Base-by-base conservation (phyloP, 2,329 filamentous ascomycete species). In the Coniochaeta pulveracea region DNA sequence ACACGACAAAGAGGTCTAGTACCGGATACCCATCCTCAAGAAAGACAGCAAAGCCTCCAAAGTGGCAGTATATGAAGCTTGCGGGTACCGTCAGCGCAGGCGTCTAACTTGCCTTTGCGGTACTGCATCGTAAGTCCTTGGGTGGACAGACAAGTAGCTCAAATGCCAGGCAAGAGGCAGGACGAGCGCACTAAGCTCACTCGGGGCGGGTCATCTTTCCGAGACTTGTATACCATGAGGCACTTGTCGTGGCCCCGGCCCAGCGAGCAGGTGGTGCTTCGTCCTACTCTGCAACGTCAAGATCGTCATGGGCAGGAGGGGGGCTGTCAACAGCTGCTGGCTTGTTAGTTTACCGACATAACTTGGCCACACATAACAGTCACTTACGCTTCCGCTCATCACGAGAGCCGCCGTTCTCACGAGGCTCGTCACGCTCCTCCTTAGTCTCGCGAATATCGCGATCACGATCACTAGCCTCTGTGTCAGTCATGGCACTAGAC, bases 351-450 rank as follows among this genome's bases (percentile, higher is more conserved):
- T 26, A 27, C 2, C n/a, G 3, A 21, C 6, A 17, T 4, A 10
- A 15, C 12, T 12, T 19, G n/a, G 21, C n/a, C n/a, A 22, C 14
- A 4, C 18, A 31, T 31, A 10, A 15, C 27, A 34, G 34, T 31
- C 40, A 52, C 56, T 43, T 60, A 94, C 88, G 76, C 76, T 96
- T 96, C 52, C 84, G 77, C 44, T 94, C 86, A 46, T 94, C 86
- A 39, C 81, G 85, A 50, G 89, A 93, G 16, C 83, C 69, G 29
- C 72, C 80, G 48, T 80, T 81, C 50, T 91, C 84, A 45, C 79
- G 79, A 46, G 77, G 75, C 45, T 84, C 78, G 41, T 83, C 77
- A 42, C 69, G 61, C 40, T 71, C 61, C 30, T 69, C 64, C 45
- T 71, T 68, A 31, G 50, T 47, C 31, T 63, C 58, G 14, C 61